Conservation (phyloP, 2,329 filamentous ascomycete species). For the Penicillium aurantiogriseum region DNA sequence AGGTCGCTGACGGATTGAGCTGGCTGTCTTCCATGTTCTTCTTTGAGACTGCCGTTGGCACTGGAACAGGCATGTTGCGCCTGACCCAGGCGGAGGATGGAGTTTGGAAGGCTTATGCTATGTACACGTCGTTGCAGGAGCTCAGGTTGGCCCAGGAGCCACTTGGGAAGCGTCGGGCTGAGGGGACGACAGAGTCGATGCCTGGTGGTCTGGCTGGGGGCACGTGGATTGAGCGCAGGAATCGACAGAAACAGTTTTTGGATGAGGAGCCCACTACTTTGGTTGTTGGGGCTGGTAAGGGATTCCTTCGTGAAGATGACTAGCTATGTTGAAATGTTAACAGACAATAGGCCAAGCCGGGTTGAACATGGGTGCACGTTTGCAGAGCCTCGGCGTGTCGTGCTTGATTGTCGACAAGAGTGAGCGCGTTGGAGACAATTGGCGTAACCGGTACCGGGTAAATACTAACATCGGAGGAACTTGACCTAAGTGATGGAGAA, state of each 20-base stretch:
- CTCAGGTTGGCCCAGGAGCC: constrained; percentile 37
- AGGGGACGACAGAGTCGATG: constrained; percentile 37
- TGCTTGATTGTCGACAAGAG: constrained; percentile 48
- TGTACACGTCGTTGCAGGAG: constrained; percentile 41
- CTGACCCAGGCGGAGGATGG: constrained; percentile 31
- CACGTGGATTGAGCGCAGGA: constrained; percentile 40
- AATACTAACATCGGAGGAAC: not conserved
- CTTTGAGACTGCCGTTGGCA: constrained; percentile 39
- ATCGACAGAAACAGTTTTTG: constrained; percentile 33
- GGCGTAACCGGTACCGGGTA: constrained; percentile 51
- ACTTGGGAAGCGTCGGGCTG: constrained; percentile 30
- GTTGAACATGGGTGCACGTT: constrained; percentile 42
- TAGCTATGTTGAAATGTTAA: not conserved
- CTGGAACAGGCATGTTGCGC: constrained; percentile 39
- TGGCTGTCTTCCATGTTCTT: constrained; percentile 43
- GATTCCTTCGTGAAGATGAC: not conserved
- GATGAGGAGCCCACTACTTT: constrained; percentile 42
- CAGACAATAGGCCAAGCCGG: constrained; percentile 42
- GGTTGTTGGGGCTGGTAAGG: constrained; percentile 42
- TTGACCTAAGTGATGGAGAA: not conserved
- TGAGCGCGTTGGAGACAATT: constrained; percentile 50
- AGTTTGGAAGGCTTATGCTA: constrained; percentile 40
- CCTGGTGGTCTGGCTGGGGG: constrained; percentile 32
- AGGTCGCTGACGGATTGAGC: constrained; percentile 30
- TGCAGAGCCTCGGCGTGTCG: constrained; percentile 42